phyloP scores from a whole-genome alignment of 371 early-diverging fungal species.

The Mucor irregularis region DNA sequence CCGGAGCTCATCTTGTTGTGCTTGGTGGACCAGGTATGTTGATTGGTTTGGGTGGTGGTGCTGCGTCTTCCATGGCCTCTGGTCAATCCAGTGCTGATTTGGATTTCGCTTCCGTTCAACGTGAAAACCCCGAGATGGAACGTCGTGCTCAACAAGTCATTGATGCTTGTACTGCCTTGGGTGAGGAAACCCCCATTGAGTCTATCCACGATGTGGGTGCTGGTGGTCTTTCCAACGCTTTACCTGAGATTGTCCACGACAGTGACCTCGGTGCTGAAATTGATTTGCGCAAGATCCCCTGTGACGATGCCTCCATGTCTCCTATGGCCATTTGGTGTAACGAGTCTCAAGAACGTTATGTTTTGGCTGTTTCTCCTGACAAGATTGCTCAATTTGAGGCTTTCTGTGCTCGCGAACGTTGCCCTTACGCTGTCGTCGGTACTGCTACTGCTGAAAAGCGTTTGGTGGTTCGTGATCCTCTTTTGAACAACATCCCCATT shows the following conservation, averaged over 20 bases:
- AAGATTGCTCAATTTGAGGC: constrained; percentile 67
- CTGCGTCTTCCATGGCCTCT: constrained; percentile 92
- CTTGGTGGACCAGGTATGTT: constrained; percentile 97
- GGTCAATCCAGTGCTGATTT: constrained; percentile 88
- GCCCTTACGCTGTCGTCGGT: constrained; percentile 91
- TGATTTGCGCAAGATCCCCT: constrained; percentile 85
- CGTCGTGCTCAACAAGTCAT: constrained; percentile 95
- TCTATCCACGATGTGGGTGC: constrained; percentile 98
- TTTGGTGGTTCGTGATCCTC: constrained; percentile 78
- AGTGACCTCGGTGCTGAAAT: constrained; percentile 87
- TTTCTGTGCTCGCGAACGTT: constrained; percentile 90
- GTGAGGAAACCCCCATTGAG: constrained; percentile 80
- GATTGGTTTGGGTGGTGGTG: constrained; percentile 98
- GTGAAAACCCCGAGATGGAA: constrained; percentile 98
- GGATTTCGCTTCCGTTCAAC: constrained; percentile 97
- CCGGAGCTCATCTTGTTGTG: constrained; percentile 85
- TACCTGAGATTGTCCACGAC: constrained; percentile 97
- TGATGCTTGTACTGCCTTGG: constrained; percentile 86
- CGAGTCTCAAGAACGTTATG: constrained; percentile 97
- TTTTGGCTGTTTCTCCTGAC: constrained; percentile 80
- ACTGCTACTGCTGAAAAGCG: constrained; percentile 83
- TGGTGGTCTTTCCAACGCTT: constrained; percentile 95
- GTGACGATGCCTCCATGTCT: constrained; percentile 88
- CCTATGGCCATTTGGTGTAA: constrained; percentile 99
- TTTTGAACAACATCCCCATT: constrained; percentile 71